Conservation (phyloP, 768 basidiomycete species). For the Lentinus brumalis region DNA sequence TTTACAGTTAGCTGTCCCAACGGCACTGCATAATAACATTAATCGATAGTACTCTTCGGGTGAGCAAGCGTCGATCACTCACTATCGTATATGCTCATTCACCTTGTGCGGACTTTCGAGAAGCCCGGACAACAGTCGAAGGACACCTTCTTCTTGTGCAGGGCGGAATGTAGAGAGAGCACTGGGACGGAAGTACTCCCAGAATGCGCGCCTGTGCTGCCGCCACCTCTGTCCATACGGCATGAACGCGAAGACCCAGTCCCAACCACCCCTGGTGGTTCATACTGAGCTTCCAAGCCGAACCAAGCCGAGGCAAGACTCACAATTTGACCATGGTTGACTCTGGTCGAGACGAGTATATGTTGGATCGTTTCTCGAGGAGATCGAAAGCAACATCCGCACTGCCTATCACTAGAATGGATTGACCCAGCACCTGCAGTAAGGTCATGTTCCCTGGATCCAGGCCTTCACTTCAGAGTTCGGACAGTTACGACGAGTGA, state of each 20-base stretch:
- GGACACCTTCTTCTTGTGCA: not conserved
- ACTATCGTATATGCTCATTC: not conserved
- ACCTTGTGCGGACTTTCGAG: not conserved
- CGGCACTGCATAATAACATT: too few species aligned
- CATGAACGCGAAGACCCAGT: constrained; percentile 4
- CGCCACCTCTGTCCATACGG: constrained; percentile 17
- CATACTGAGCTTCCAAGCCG: too few species aligned
- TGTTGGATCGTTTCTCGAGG: constrained; percentile 28
- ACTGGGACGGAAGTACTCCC: constrained; percentile 9
- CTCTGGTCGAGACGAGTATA: constrained; percentile 28
- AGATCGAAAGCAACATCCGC: constrained; percentile 25
- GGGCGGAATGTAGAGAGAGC: not conserved
- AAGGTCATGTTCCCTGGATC: constrained; percentile 1
- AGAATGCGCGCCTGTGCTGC: constrained; percentile 9
- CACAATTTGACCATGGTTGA: not conserved
- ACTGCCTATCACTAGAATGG: constrained; percentile 25
- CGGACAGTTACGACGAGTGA: too few species aligned
- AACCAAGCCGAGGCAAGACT: not conserved
- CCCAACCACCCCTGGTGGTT: not conserved
- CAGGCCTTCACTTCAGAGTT: not conserved
- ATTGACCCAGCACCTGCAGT: not conserved
- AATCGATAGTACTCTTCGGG: too few species aligned
- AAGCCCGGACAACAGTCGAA: not conserved
- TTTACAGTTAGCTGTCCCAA: too few species aligned
- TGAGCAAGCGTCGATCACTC: not conserved